Conservation (phyloP, 2,329 filamentous ascomycete genomes). For the Cadophora sp. region DNA sequence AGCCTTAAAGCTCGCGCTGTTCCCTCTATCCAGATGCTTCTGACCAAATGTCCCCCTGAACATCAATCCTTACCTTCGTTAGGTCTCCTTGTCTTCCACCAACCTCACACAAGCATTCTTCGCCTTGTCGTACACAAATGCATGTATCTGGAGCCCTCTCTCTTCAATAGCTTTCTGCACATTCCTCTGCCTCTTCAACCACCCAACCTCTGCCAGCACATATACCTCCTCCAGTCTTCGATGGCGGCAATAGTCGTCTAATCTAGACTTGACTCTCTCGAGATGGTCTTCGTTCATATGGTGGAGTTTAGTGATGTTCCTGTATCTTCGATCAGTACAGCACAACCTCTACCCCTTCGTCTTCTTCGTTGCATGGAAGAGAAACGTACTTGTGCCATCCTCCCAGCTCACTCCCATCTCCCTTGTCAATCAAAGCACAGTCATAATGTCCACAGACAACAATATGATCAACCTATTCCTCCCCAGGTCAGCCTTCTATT, state of each 20-base stretch:
- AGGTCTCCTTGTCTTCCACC: slow-evolving; percentile 49
- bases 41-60: neutral
- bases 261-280: slow-evolving; percentile 10
- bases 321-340: slow-evolving; percentile 7
- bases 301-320: slow-evolving; percentile 39
- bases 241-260: slow-evolving; percentile 50
- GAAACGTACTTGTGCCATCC: slow-evolving; percentile 58
- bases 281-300: slow-evolving; percentile 29
- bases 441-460: slow-evolving; percentile 62
- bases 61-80: neutral
- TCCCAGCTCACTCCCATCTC: slow-evolving; percentile 53
- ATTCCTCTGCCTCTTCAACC: slow-evolving; percentile 62
- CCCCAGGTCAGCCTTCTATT: slow-evolving; percentile 1
- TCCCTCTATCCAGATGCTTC: neutral
- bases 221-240: slow-evolving; percentile 67
- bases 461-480: slow-evolving; percentile 57
- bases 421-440: slow-evolving; percentile 58
- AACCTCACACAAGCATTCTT: slow-evolving; percentile 61
- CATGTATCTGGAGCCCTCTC: slow-evolving; percentile 66
- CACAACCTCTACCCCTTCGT: neutral
- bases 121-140: slow-evolving; percentile 66
- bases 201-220: slow-evolving; percentile 62
- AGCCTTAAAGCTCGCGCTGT: slow-evolving; percentile 2
- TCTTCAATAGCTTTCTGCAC: slow-evolving; percentile 66
- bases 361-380: neutral